These are phyloP conservation scores for Apiospora arundinis DNA, from an alignment of 2,329 filamentous ascomycete species.

Conservation along the genomic window DNA sequence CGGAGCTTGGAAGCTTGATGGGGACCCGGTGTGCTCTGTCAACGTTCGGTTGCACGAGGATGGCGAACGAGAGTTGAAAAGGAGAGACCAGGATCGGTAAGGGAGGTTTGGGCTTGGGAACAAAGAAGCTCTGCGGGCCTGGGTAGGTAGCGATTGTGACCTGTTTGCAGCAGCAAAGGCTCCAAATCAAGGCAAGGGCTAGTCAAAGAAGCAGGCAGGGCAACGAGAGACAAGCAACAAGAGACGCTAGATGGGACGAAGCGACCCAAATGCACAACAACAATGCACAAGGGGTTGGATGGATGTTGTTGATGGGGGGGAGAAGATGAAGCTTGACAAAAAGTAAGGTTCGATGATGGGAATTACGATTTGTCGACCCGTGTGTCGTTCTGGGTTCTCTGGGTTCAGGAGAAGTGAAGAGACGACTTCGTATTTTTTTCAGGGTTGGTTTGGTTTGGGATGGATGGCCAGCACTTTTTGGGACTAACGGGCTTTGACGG, in stretches of 20 bases:
- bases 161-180: conserved; percentile 16
- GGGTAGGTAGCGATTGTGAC: neutral
- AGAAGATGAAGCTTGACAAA: conserved; percentile 15
- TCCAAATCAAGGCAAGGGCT: conserved; percentile 3
- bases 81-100: neutral
- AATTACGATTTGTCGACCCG: conserved; percentile 19
- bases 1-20: conserved; percentile 17
- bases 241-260: conserved; percentile 14
- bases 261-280: conserved; percentile 13
- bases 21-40: conserved; percentile 5
- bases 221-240: neutral
- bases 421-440: conserved; percentile 20
- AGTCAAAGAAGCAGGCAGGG: neutral
- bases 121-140: conserved; percentile 11
- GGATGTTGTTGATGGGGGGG: conserved; percentile 13
- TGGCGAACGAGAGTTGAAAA: conserved; percentile 11
- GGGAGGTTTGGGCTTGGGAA: neutral
- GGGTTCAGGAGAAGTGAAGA: conserved; percentile 19
- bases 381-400: neutral
- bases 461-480: conserved; percentile 19
- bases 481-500: conserved; percentile 14
- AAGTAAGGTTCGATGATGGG: conserved; percentile 19
- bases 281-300: conserved; percentile 12
- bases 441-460: conserved; percentile 18
- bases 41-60: neutral